Evolutionary conservation across 1,284 basidiomycete genomes (phyloP).

Genomic region (Ceratobasidium sp.): DNA sequence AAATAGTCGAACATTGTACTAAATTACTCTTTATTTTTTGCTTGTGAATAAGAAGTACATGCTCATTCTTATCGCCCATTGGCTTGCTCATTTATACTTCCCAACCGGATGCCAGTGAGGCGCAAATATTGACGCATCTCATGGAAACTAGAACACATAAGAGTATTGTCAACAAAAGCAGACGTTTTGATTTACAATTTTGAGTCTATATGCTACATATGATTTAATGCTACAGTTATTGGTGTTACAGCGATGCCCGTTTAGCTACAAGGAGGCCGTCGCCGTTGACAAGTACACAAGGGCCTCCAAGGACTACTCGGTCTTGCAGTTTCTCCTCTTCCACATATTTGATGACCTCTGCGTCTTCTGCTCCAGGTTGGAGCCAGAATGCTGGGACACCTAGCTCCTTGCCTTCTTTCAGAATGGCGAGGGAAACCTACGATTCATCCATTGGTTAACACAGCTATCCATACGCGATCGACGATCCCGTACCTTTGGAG

Average conservation of each 20-base stretch:
- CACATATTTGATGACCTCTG: conserved; percentile 65
- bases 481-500: conserved; percentile 69
- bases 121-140: no score
- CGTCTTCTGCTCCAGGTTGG: conserved; percentile 85
- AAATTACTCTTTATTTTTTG: not conserved
- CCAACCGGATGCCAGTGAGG: no score
- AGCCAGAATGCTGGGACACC: conserved; percentile 81
- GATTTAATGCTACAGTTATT: not conserved
- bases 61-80: not conserved
- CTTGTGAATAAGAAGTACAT: no score
- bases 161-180: no score
- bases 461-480: conserved; percentile 18
- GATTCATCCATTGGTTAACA: no score
- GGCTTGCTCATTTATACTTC: no score
- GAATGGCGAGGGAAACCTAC: conserved; percentile 74
- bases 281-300: conserved; percentile 80
- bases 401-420: conserved; percentile 74
- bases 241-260: no score
- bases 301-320: conserved; percentile 78
- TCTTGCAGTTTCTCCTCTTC: conserved; percentile 68
- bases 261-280: conserved; percentile 61
- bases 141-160: no score
- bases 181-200: no score
- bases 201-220: no score
- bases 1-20: not conserved